phyloP scores from a whole-genome alignment of 2,329 filamentous ascomycete species.

The Domatiomyces catenatus region DNA sequence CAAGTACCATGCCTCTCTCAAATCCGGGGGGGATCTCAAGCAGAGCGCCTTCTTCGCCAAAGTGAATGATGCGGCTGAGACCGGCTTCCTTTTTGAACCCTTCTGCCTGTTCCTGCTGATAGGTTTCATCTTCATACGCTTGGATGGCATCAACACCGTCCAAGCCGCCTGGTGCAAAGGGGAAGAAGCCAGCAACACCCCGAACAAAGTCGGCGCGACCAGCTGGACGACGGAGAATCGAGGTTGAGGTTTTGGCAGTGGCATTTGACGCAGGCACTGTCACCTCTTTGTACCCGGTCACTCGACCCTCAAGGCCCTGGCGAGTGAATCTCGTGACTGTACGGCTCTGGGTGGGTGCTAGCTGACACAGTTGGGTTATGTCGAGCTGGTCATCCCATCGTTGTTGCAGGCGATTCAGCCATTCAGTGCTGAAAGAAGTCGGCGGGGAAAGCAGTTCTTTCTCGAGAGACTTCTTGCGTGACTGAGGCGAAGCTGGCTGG shows the following conservation, averaged over 20 bases:
- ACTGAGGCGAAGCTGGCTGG: conserved; percentile 2
- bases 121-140: conserved; percentile 62
- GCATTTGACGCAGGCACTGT: conserved; percentile 79
- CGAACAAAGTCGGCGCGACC: conserved; percentile 79
- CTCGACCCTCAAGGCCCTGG: conserved; percentile 79
- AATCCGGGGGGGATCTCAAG: conserved; percentile 74
- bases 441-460: conserved; percentile 65
- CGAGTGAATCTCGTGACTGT: conserved; percentile 88
- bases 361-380: conserved; percentile 67
- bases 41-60: conserved; percentile 60
- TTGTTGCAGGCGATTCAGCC: conserved; percentile 80
- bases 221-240: conserved; percentile 70
- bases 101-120: conserved; percentile 34
- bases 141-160: conserved; percentile 76
- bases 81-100: conserved; percentile 28
- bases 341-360: conserved; percentile 80
- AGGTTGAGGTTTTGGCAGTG: conserved; percentile 91
- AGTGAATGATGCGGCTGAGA: conserved; percentile 74
- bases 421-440: conserved; percentile 61
- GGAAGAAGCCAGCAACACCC: conserved; percentile 84
- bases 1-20: conserved; percentile 58
- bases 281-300: conserved; percentile 87
- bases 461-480: conserved; percentile 56
- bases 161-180: conserved; percentile 79
- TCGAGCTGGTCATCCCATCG: conserved; percentile 72